Evolutionary conservation across 805 yeast species (phyloP), one percentile per base, ranked within the genome.

Genomic region (Clavispora fructus): DNA sequence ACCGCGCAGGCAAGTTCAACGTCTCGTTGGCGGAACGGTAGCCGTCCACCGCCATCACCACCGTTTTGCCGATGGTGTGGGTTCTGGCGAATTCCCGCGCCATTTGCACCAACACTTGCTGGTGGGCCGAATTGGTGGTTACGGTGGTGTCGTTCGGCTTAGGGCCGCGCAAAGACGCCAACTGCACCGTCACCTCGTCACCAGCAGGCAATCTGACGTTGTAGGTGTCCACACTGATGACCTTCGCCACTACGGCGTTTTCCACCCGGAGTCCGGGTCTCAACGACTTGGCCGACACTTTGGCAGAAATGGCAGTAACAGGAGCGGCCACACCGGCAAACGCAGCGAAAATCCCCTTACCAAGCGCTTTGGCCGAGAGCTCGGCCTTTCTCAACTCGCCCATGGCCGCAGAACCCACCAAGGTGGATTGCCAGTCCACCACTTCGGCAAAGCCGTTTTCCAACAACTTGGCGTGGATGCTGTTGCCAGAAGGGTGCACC

Each of bases 71-170:
- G 60, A 86, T 84, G 35, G 75, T 69, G 51, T 76, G 75, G 46
- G 78, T 75, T 58, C 96, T 77, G 9, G 79, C 83, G 62, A 77
- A 87, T 60, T 88, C 96, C 51, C 78, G 78, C n/a, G 94, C 89
- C 50, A 74, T 73, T 16, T 79, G 74, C 17, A 78, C 82, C 60
- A 79, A 78, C 0, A 82, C 76, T 16, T 80, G 79, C 52, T 68
- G 73, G 25, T 59, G 54, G 41, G 56, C 60, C 2, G 57, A 35
- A 48, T 65, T 62, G 16, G 64, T 41, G 11, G 75, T 65, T 39
- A 77, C 67, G 6, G 75, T 64, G 29, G 80, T 59, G 53, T 86
- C 94, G 37, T 72, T 65, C 44, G 75, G 76, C 55, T 87, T 77
- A 37, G 96, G 96, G 1, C 82, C 85, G 52, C 95, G 75, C 39